Evolutionary conservation across 768 basidiomycete species (phyloP).

Genomic region (Phylloporus arenicola): DNA sequence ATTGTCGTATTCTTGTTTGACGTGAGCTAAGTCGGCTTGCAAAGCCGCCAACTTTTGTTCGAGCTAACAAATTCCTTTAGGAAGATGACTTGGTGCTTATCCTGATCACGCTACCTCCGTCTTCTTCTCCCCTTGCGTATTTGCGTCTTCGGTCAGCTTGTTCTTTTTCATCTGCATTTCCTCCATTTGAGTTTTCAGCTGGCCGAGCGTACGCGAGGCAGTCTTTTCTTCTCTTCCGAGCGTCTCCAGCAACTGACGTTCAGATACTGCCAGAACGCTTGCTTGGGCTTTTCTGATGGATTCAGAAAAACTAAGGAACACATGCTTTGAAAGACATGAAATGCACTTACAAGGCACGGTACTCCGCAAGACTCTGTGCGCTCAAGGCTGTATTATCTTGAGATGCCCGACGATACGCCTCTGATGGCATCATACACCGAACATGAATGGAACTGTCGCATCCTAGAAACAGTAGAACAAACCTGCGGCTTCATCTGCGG

Average conservation of each 20-base stretch:
- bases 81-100: background rate
- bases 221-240: constrained; percentile 82
- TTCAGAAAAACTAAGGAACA: constrained; percentile 1
- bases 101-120: constrained; percentile 41
- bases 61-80: constrained; percentile 32
- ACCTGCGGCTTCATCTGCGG: constrained; percentile 81
- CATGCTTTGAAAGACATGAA: background rate
- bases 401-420: constrained; percentile 68
- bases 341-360: constrained; percentile 34
- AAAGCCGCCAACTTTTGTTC: constrained; percentile 55
- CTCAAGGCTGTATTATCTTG: constrained; percentile 73
- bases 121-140: constrained; percentile 45
- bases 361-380: constrained; percentile 83
- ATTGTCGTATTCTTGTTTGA: constrained; percentile 77
- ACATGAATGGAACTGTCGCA: background rate
- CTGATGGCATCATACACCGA: constrained; percentile 34
- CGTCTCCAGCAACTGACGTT: constrained; percentile 81
- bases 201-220: constrained; percentile 52
- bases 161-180: constrained; percentile 54
- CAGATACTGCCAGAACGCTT: constrained; percentile 73
- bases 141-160: constrained; percentile 52
- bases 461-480: constrained; percentile 10
- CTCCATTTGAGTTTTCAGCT: constrained; percentile 65
- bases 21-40: constrained; percentile 55
- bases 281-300: constrained; percentile 67